A percentile compares a stretch with the other conserved stretches of the same genome.
phyloP scores from a whole-genome alignment of 78 protist species.

The Protostelium mycophagum region DNA sequence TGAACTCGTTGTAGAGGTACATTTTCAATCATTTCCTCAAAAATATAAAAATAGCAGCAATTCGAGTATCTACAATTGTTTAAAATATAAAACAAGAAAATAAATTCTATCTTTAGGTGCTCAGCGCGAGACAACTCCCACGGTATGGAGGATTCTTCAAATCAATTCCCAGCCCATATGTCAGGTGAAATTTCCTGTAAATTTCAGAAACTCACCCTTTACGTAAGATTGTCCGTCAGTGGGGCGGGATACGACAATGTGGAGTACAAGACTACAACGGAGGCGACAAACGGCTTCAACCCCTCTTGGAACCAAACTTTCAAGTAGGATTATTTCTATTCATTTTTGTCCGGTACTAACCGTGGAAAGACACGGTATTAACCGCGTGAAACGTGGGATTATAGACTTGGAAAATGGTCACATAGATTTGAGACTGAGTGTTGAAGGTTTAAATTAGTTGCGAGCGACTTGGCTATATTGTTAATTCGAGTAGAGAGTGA shows the following conservation, averaged over 20 bases:
- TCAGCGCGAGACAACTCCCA: constrained; percentile 53
- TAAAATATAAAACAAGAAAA: too few species aligned
- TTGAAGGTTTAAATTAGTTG: constrained; percentile 23
- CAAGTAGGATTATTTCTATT: too few species aligned
- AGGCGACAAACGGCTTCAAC: constrained; percentile 54
- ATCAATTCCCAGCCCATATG: not conserved
- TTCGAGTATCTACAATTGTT: too few species aligned
- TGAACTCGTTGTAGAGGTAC: not conserved
- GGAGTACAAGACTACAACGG: constrained; percentile 10
- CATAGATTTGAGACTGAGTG: not conserved
- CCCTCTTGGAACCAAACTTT: constrained; percentile 42
- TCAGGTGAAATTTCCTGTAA: constrained; percentile 47
- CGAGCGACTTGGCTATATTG: constrained; percentile 31
- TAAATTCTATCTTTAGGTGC: too few species aligned
- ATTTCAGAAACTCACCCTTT: not conserved
- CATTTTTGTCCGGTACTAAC: too few species aligned
- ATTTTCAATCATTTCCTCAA: not conserved
- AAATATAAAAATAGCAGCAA: too few species aligned
- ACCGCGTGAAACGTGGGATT: too few species aligned
- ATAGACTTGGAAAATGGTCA: not conserved
- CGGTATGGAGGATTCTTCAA: constrained; percentile 21
- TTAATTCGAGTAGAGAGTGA: constrained; percentile 48
- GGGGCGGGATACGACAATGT: constrained; percentile 22
- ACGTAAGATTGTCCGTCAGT: constrained; percentile 36
- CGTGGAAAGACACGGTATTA: too few species aligned